phyloP scores from a whole-genome alignment of 1,284 basidiomycete genomes.

The Austroboletus olivaceoglutinosus region DNA sequence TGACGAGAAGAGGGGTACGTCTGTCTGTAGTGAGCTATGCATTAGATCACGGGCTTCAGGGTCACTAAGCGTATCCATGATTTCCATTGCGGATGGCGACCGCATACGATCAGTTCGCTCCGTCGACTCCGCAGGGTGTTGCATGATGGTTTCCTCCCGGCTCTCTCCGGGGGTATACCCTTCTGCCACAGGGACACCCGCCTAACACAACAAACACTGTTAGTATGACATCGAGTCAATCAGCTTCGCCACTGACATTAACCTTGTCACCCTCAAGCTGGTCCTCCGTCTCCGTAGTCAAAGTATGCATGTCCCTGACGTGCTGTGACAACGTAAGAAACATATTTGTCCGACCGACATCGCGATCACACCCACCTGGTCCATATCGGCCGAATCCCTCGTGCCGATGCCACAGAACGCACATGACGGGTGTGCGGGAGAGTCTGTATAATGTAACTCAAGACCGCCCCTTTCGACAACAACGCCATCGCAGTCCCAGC shows the following conservation, averaged over 20 bases:
- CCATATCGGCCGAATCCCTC: conserved; percentile 15
- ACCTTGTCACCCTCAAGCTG: not conserved
- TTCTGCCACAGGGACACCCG: not conserved
- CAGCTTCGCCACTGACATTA: conserved; percentile 4
- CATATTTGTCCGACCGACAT: not conserved
- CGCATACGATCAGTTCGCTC: not conserved
- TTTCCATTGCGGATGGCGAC: not conserved
- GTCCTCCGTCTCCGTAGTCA: conserved; percentile 6
- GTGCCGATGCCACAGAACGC: conserved; percentile 20
- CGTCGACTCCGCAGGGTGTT: not conserved
- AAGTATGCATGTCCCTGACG: conserved; percentile 16
- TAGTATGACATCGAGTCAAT: conserved; percentile 2
- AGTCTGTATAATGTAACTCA: conserved; percentile 27
- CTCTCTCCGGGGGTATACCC: not conserved
- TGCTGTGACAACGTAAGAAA: conserved; percentile 15
- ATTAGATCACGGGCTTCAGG: not conserved
- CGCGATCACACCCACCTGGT: conserved; percentile 20
- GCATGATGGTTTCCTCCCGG: not conserved
- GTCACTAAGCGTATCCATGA: not conserved
- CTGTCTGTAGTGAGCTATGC: not conserved
- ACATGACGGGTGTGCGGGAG: conserved; percentile 26
- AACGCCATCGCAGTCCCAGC: conserved; percentile 30
- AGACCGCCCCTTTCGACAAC: conserved; percentile 23
- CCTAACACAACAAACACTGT: conserved; percentile 9
- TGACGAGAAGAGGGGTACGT: not conserved